Evolutionary conservation across 495 filamentous ascomycete genomes (phyloP), one percentile per base, ranked within the genome.

Genomic region (Stereocaulon alpinum): DNA sequence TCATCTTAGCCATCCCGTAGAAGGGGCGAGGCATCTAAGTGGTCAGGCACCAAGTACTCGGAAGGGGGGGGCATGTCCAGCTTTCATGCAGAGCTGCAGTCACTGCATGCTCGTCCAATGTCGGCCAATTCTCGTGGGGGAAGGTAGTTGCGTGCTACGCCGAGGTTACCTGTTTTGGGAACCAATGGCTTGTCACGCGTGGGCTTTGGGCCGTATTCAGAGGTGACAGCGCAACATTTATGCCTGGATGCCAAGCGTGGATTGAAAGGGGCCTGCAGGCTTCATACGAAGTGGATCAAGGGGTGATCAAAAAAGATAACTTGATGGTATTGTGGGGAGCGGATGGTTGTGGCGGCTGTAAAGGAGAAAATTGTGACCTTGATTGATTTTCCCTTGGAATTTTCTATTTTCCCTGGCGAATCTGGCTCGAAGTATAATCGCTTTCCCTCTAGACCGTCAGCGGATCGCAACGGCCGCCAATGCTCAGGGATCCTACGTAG

Each of bases 1-100:
- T 40, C 58, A 60, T 60, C 58, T 44, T 54, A 49, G 14, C 24
- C 41, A 54, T 45, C 40, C 58, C 27, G 10, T 14, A 22, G 50
- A 48, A 54, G 37, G 10, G 50, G 42, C 40, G 54, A 53, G 58
- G 29, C 17, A 40, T 40, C 27, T 55, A 34, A 55, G 29, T 34
- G 40, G 48, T 32, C 3, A 11, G 27, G 50, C 27, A 15, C 24
- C 34, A 17, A 11, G 17, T 34, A 15, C 6, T 18, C 29, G 18
- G 22, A 18, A 22, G 37, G 40, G 37, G 40, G 4, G n/a, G 50
- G 22, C 17, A 15, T 52, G 49, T 48, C 43, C 34, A 34, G 32
- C 18, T 27, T 34, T 24, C 6, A 53, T 53, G 58, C 58, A 60
- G 40, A 27, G 49, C 58, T 55, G 17, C 29, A 27, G 15, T 54